A percentile compares a stretch with the other conserved stretches of the same genome.
Evolutionary conservation across 108 stramenopile species (phyloP).

Genomic region (Fragilaria crotonensis): DNA sequence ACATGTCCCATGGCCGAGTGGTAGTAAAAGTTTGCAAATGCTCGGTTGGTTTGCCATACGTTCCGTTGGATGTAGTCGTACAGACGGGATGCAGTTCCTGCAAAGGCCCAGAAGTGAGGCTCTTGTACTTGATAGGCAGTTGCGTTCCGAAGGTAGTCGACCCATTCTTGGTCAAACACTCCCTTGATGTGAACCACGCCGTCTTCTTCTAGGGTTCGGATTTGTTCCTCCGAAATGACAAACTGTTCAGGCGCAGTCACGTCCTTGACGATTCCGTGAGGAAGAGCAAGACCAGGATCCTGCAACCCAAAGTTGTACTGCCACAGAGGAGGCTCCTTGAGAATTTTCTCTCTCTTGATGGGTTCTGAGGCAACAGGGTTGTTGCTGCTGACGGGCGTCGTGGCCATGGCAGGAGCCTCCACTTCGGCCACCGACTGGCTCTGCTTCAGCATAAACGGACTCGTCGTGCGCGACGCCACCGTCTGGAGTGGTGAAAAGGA

Average conservation of each 20-base stretch:
- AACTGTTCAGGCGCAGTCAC: conserved; percentile 64
- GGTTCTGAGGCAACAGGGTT: not conserved
- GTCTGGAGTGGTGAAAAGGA: conserved; percentile 10
- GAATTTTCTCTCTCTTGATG: conserved; percentile 46
- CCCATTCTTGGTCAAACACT: conserved; percentile 83
- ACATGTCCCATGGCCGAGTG: conserved; percentile 85
- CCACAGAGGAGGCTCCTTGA: conserved; percentile 78
- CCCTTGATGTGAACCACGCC: conserved; percentile 81
- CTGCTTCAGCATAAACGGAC: too few species aligned
- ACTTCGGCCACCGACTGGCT: too few species aligned
- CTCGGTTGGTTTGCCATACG: conserved; percentile 87
- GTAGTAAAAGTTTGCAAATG: conserved; percentile 86
- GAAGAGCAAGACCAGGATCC: conserved; percentile 62
- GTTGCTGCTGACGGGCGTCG: not conserved
- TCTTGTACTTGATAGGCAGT: conserved; percentile 70
- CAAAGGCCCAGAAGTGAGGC: conserved; percentile 91
- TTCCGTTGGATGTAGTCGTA: conserved; percentile 93
- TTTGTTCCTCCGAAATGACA: conserved; percentile 62
- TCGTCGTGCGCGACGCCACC: conserved; percentile 2
- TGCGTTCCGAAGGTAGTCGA: conserved; percentile 71
- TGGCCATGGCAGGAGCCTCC: not conserved
- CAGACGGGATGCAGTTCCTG: conserved; percentile 84
- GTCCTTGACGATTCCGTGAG: conserved; percentile 58
- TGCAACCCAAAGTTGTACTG: conserved; percentile 91
- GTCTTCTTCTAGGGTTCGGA: conserved; percentile 71